Evolutionary conservation across 2,329 filamentous ascomycete genomes (phyloP), one percentile per base, ranked within the genome.

Genomic region (Penicillium sp.): DNA sequence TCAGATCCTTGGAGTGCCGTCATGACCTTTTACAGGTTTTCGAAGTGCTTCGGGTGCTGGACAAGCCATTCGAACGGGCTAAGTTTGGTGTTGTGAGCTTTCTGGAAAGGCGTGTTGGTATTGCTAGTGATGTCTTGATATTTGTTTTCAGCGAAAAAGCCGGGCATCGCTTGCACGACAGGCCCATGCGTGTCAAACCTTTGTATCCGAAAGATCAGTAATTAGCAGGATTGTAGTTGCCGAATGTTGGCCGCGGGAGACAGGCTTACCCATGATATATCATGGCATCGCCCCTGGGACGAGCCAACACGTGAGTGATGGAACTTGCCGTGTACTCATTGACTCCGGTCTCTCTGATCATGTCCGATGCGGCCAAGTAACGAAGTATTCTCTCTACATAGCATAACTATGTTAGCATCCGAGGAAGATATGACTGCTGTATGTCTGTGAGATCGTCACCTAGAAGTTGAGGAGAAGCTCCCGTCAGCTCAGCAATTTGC

Each of bases 51-150:
- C 5, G 70, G 67, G 9, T 69, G 53, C 47, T 65, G 47, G 3
- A 58, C 35, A 14, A 71, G 58, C 60, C 67, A 71, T 14, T 65
- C 58, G 43, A 70, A 71, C n/a, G 56, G 51, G 14, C 39, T 44
- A 4, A 70, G 61, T 1, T 63, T 53, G 0, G 70, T 71, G 8
- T 67, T 61, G 49, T 62, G 61, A 3, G 64, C 66, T 47, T 66
- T 69, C 47, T 68, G 69, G 43, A 70, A 70, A 6, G 67, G 65
- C 0, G 64, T 67, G 4, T 67, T 57, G 10, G 47, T 62, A 30
- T 56, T 61, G 32, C 50, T 52, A 7, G 56, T 65, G 41, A 70
- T 55, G 14, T 70, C 66, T 47, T 61, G 56, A 34, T 70, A 71
- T 2, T 61, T 60, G 2, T 51, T 67, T 32, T 69, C 62, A 6